phyloP scores from a whole-genome alignment of 2,329 filamentous ascomycete species.

The Nectriaceae sp. region DNA sequence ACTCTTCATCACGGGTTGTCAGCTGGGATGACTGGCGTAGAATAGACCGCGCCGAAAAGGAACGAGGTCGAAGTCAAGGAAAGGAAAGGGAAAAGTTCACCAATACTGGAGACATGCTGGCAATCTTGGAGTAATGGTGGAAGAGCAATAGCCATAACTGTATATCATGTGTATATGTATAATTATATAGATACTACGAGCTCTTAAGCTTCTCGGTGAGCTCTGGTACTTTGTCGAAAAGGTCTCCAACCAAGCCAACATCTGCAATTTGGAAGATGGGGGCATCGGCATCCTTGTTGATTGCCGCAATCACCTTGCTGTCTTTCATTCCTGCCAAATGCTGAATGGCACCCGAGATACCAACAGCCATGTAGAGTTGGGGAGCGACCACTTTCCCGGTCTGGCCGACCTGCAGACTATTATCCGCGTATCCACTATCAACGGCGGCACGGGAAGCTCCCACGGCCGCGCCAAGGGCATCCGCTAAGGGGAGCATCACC shows the following conservation, averaged over 20 bases:
- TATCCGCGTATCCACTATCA: conserved; percentile 96
- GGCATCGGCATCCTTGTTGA: conserved; percentile 97
- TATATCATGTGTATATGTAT: conserved; percentile 29
- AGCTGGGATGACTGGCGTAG: conserved; percentile 82
- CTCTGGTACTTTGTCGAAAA: conserved; percentile 95
- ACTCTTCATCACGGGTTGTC: conserved; percentile 62
- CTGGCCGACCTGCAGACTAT: conserved; percentile 96
- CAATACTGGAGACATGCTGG: conserved; percentile 58
- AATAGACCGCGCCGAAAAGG: conserved; percentile 79
- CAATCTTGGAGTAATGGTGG: conserved; percentile 42
- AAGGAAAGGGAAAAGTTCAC: conserved; percentile 78
- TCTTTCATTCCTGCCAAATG: conserved; percentile 99
- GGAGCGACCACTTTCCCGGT: conserved; percentile 98
- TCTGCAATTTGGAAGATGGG: conserved; percentile 99
- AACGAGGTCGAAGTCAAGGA: conserved; percentile 64
- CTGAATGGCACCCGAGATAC: conserved; percentile 96
- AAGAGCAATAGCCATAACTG: conserved; percentile 19
- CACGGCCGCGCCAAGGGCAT: conserved; percentile 91
- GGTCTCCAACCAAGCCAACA: conserved; percentile 90
- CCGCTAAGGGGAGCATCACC: conserved; percentile 88
- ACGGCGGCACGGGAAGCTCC: conserved; percentile 94
- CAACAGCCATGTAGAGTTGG: conserved; percentile 90
- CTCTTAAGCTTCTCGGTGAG: conserved; percentile 91
- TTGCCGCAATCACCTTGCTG: conserved; percentile 97
- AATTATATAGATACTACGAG: conserved; percentile 34